Percentiles rank a stretch among this genome's conserved stretches.
Conservation (phyloP, 495 filamentous ascomycete genomes). For the Xylaria scruposa region DNA sequence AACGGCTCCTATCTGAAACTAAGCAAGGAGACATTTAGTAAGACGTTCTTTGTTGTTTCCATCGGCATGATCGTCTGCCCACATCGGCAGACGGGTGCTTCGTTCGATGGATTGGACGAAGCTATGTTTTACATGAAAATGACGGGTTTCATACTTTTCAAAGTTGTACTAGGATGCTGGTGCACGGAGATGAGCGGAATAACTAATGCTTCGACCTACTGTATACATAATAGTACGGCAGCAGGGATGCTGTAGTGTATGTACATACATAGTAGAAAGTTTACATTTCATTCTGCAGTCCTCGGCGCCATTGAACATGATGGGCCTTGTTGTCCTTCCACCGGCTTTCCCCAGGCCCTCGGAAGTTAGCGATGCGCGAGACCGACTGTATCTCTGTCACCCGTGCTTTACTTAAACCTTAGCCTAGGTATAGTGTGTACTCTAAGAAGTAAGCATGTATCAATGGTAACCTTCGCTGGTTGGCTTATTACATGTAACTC, state of each 20-base stretch:
- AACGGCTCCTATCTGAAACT: slow-evolving; percentile 16
- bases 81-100: slow-evolving; percentile 2
- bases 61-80: slow-evolving; percentile 25
- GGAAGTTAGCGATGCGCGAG: slow-evolving; percentile 3
- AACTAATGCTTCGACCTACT: not conserved
- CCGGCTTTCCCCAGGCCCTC: slow-evolving; percentile 2
- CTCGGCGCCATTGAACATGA: slow-evolving; percentile 5
- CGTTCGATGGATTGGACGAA: slow-evolving; percentile 6
- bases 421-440: no score
- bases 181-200: not conserved
- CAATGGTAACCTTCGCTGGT: not conserved
- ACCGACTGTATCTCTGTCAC: not conserved
- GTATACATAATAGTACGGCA: not conserved
- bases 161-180: not conserved
- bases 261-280: no score
- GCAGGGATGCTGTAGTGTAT: not conserved
- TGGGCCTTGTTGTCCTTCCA: not conserved
- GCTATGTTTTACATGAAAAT: slow-evolving; percentile 15
- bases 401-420: not conserved
- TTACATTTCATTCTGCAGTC: not conserved
- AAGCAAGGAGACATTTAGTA: not conserved
- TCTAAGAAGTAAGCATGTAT: not conserved
- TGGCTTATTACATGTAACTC: not conserved
- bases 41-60: not conserved
- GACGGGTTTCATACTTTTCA: not conserved